Conservation (phyloP, 768 basidiomycete genomes). For the Termitomyces heimii region DNA sequence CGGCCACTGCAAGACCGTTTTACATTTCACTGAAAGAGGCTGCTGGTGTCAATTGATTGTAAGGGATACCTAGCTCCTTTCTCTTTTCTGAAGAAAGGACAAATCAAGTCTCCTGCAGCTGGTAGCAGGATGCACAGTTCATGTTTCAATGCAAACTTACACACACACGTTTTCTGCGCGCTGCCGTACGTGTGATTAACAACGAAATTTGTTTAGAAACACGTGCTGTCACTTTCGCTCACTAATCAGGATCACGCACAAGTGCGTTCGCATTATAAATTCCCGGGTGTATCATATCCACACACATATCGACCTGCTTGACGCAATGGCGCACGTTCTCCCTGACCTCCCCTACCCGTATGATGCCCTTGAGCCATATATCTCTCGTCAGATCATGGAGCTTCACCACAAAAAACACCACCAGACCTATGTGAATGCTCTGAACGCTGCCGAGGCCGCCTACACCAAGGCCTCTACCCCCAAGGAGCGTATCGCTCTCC, state of each 20-base stretch:
- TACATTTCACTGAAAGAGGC: too few species aligned
- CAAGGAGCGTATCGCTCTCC: constrained; percentile 80
- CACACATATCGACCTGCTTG: background rate
- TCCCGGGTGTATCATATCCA: background rate
- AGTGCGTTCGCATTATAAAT: background rate
- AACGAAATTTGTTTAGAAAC: background rate
- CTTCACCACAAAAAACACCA: constrained; percentile 95
- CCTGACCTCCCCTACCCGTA: constrained; percentile 73
- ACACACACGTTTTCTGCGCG: background rate
- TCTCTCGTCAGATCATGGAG: constrained; percentile 85
- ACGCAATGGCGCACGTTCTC: constrained; percentile 28
- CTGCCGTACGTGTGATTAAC: too few species aligned
- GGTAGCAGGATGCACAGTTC: too few species aligned
- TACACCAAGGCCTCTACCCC: constrained; percentile 62
- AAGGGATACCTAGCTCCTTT: too few species aligned
- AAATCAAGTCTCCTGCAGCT: too few species aligned
- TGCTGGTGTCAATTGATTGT: too few species aligned
- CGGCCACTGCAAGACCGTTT: too few species aligned
- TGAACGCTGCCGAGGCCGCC: constrained; percentile 81
- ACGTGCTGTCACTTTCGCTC: constrained; percentile 1
- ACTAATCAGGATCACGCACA: constrained; percentile 2
- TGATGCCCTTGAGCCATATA: constrained; percentile 88
- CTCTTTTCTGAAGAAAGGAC: too few species aligned
- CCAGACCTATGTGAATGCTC: constrained; percentile 86
- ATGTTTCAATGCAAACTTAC: too few species aligned